Evolutionary conservation across 164 flowering plant genomes (phyloP).

Genomic region (Vitis rupestris): DNA sequence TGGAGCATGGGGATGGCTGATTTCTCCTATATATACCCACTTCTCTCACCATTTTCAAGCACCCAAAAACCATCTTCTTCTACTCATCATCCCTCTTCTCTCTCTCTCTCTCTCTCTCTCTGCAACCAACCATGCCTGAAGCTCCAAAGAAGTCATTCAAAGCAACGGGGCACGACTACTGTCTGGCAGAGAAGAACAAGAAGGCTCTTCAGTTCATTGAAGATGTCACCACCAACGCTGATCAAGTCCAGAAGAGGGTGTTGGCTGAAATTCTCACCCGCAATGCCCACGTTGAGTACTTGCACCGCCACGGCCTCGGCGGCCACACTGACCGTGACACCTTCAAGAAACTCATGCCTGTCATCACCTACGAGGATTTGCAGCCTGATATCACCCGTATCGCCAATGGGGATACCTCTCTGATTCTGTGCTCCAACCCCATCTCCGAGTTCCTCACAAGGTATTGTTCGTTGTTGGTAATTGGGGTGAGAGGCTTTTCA

Average conservation of each 20-base stretch:
- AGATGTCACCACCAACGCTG: constrained; percentile 69
- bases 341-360: constrained; percentile 78
- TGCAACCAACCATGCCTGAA: constrained; percentile 64
- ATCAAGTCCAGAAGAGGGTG: constrained; percentile 55
- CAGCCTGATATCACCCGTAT: constrained; percentile 67
- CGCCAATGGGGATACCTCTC: constrained; percentile 76
- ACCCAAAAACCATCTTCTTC: not conserved
- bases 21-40: constrained; percentile 37
- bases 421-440: constrained; percentile 68
- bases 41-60: constrained; percentile 13
- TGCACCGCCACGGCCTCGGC: constrained; percentile 51
- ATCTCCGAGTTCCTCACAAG: constrained; percentile 89
- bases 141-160: constrained; percentile 43
- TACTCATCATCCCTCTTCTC: not conserved
- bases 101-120: constrained; percentile 3
- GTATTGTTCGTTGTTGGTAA: constrained; percentile 9
- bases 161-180: constrained; percentile 4
- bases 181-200: constrained; percentile 45
- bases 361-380: constrained; percentile 69
- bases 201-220: constrained; percentile 70
- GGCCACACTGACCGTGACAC: constrained; percentile 67
- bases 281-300: constrained; percentile 75
- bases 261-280: constrained; percentile 66
- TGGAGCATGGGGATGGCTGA: constrained; percentile 18
- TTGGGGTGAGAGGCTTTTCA: too few relatives aligned